phyloP scores from a whole-genome alignment of 495 filamentous ascomycete genomes.

The Echria macrotheca region DNA sequence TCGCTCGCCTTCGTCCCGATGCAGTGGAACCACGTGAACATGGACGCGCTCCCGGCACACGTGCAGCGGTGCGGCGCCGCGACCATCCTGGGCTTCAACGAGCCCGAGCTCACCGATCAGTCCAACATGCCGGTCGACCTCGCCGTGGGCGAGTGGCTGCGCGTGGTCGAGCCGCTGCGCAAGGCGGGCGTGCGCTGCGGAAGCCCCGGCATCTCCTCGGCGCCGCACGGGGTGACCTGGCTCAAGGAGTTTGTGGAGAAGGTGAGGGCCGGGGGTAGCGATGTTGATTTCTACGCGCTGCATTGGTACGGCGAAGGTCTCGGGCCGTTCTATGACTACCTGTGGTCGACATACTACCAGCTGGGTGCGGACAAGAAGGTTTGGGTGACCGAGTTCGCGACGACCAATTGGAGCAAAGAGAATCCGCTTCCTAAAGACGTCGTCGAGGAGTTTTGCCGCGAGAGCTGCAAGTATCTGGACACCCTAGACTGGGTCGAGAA shows the following conservation, averaged over 20 bases:
- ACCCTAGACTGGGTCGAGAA: slow-evolving; percentile 22
- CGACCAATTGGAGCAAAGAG: slow-evolving; percentile 18
- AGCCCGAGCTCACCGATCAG: slow-evolving; percentile 18
- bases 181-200: slow-evolving; percentile 7
- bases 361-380: slow-evolving; percentile 18
- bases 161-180: slow-evolving; percentile 15
- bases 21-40: slow-evolving; percentile 27
- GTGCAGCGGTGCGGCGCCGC: not conserved
- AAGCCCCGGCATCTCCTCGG: slow-evolving; percentile 18
- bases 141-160: slow-evolving; percentile 17
- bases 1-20: slow-evolving; percentile 20
- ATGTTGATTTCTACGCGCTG: slow-evolving; percentile 21
- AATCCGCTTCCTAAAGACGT: slow-evolving; percentile 11
- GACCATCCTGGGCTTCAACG: slow-evolving; percentile 16
- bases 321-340: slow-evolving; percentile 23
- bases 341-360: slow-evolving; percentile 21
- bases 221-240: slow-evolving; percentile 19
- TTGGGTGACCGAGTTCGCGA: slow-evolving; percentile 23
- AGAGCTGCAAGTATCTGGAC: slow-evolving; percentile 22
- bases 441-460: slow-evolving; percentile 17
- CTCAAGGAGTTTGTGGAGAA: slow-evolving; percentile 10
- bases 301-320: slow-evolving; percentile 23
- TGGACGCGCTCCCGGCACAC: slow-evolving; percentile 12
- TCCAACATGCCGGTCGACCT: slow-evolving; percentile 19
- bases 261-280: slow-evolving; percentile 10